Percentiles rank a stretch among this genome's conserved stretches.
phyloP scores from a whole-genome alignment of 768 basidiomycete species.

The Russula brevipes region DNA sequence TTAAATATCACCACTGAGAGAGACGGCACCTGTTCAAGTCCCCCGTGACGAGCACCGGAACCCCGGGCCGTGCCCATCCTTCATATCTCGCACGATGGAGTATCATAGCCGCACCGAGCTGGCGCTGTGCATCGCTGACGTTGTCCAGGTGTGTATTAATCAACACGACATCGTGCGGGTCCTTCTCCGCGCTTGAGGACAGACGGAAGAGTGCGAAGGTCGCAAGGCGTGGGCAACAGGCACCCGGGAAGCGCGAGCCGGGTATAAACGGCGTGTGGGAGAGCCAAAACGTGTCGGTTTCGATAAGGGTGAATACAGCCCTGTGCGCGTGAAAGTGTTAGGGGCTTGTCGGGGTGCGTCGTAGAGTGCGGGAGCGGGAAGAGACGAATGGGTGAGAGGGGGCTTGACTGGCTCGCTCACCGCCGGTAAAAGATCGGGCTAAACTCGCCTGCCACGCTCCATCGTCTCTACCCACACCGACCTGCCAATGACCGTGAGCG shows the following conservation, averaged over 20 bases:
- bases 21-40: conserved; percentile 43
- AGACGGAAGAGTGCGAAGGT: conserved; percentile 40
- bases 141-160: conserved; percentile 56
- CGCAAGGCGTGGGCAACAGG: conserved; percentile 47
- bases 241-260: conserved; percentile 45
- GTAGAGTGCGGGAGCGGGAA: background rate
- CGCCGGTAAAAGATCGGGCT: conserved; percentile 57
- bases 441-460: conserved; percentile 54
- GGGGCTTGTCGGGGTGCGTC: background rate
- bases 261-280: conserved; percentile 50
- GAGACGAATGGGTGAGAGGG: background rate
- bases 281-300: conserved; percentile 51
- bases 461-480: conserved; percentile 61
- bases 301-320: conserved; percentile 35
- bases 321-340: conserved; percentile 23
- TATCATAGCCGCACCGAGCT: conserved; percentile 47
- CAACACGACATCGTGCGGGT: conserved; percentile 33
- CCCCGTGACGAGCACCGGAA: conserved; percentile 44
- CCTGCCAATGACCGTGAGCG: conserved; percentile 28
- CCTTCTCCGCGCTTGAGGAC: conserved; percentile 11
- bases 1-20: too few species aligned
- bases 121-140: conserved; percentile 47
- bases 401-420: conserved; percentile 27
- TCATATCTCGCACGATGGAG: conserved; percentile 48
- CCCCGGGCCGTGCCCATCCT: conserved; percentile 31